phyloP scores from a whole-genome alignment of 495 filamentous ascomycete species.

The Cercophora newfieldiana region DNA sequence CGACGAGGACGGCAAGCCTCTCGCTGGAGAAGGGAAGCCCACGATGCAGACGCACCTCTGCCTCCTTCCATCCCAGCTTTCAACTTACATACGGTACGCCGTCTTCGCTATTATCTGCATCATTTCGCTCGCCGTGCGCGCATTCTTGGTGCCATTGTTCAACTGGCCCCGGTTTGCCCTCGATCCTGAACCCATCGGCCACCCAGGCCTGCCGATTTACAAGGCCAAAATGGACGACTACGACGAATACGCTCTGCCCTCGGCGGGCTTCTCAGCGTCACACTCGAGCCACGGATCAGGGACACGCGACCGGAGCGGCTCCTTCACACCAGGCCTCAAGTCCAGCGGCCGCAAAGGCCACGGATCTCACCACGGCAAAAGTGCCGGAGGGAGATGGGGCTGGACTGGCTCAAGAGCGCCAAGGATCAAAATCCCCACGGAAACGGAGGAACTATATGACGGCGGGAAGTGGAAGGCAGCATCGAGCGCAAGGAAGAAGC shows the following conservation, averaged over 20 bases:
- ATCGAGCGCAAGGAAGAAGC: slow-evolving; percentile 13
- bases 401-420: slow-evolving; percentile 43
- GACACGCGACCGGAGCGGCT: slow-evolving; percentile 29
- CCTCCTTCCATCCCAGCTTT: slow-evolving; percentile 82
- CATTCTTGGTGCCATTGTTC: slow-evolving; percentile 55
- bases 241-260: slow-evolving; percentile 34
- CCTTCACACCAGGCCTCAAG: slow-evolving; percentile 11
- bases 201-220: slow-evolving; percentile 40
- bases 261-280: slow-evolving; percentile 29
- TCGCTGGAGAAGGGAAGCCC: slow-evolving; percentile 40
- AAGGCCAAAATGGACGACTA: slow-evolving; percentile 50
- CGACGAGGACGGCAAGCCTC: slow-evolving; percentile 59
- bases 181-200: slow-evolving; percentile 28
- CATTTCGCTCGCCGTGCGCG: slow-evolving; percentile 57
- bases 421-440: slow-evolving; percentile 44
- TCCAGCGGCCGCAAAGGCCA: slow-evolving; percentile 22
- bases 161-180: slow-evolving; percentile 48
- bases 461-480: slow-evolving; percentile 37
- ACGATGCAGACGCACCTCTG: slow-evolving; percentile 90
- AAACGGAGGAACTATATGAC: slow-evolving; percentile 37
- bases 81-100: slow-evolving; percentile 77
- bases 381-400: slow-evolving; percentile 31
- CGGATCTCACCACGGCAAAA: slow-evolving; percentile 12
- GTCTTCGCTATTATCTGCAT: slow-evolving; percentile 61
- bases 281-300: slow-evolving; percentile 20